Evolutionary conservation across 2,329 filamentous ascomycete genomes (phyloP), one percentile per base, ranked within the genome.

Genomic region (Boeremia lycopersici): DNA sequence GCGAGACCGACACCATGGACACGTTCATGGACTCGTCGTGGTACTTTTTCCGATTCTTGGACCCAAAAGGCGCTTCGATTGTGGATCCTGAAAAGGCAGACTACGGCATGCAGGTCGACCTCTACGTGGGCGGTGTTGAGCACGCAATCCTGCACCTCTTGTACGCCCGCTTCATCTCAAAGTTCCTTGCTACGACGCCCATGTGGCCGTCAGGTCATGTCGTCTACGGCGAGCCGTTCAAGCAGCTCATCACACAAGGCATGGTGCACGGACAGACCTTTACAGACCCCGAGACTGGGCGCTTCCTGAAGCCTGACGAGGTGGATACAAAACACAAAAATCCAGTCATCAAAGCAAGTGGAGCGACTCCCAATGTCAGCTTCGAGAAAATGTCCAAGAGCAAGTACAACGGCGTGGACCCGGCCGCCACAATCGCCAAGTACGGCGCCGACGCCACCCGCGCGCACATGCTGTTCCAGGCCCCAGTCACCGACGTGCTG

Each of bases 351-450:
- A 80, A 80, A 15, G 80, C 82, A 0, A 89, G 86, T 0, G 84
- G 86, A 3, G 76, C 82, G 42, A 66, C 69, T 0, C 85, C 89
- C 1, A 83, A 78, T 26, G 75, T 91, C 15, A 87, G 85, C 1
- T 96, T 84, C 64, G 91, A 96, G 73, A 96, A 96, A 72, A 96
- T 96, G 92, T 95, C 90, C 34, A 96, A 96, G 77, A 96, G 90
- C 67, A 96, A 96, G 74, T 82, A 95, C 77, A 96, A 96, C 69
- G 92, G 92, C 25, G 90, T 96, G 6, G 91, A 96, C 69, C 92
- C 92, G 0, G 86, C 84, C 0, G 80, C 78, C 0, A 89, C 89
- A 60, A 90, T 95, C 53, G 77, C 81, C 7, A 86, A 84, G 62
- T 88, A 95, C 64, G 92, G 92, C 19, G 90, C 91, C 1, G 92